Evolutionary conservation across 345 rosid genomes (phyloP).

Genomic region (Balakata baccata): DNA sequence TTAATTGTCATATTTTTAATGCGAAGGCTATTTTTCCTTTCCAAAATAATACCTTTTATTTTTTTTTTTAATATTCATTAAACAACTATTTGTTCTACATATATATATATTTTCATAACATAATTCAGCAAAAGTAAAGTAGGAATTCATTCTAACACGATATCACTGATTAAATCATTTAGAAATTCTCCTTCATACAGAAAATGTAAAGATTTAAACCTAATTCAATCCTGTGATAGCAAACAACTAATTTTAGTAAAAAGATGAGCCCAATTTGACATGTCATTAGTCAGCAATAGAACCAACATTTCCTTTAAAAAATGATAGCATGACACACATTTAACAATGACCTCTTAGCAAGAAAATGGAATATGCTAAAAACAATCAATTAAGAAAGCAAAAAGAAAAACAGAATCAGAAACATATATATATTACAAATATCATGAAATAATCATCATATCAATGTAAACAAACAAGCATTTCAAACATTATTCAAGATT

Average conservation of each 20-base stretch:
- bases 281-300: background rate
- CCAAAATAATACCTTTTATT: background rate
- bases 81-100: background rate
- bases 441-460: too few relatives aligned
- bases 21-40: background rate
- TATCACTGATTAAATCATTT: background rate
- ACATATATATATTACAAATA: too few relatives aligned
- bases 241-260: background rate
- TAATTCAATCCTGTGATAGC: background rate
- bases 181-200: background rate
- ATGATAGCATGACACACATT: background rate
- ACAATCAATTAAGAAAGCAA: background rate
- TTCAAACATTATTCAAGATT: background rate
- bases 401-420: background rate
- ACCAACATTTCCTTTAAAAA: background rate
- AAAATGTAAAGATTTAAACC: background rate
- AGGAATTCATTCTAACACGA: background rate
- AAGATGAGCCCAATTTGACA: background rate
- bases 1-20: background rate
- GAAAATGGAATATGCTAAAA: background rate
- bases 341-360: slow-evolving; percentile 5
- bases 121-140: background rate
- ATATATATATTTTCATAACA: background rate
- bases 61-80: background rate
- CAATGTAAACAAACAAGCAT: background rate